These are phyloP conservation scores for Pseudonectria foliicola DNA, from an alignment of 2,329 filamentous ascomycete genomes.

Conservation along the genomic window DNA sequence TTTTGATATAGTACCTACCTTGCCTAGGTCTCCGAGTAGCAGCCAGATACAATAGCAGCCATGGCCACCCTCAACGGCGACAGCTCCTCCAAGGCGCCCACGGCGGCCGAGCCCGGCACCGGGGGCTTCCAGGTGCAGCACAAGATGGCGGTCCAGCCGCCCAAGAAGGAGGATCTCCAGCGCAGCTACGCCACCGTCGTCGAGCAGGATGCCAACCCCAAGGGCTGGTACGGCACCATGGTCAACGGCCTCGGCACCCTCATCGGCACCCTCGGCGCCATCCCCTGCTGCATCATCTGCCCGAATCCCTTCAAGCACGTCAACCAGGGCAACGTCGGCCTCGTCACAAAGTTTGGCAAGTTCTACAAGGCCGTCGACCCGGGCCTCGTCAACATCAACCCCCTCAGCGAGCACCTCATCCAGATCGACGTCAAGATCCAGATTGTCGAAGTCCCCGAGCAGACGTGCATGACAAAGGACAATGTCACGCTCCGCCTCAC, in stretches of 20 bases:
- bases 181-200: slow-evolving; percentile 64
- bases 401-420: slow-evolving; percentile 79
- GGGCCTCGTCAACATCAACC: slow-evolving; percentile 95
- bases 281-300: slow-evolving; percentile 86
- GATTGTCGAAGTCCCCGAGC: slow-evolving; percentile 92
- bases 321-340: slow-evolving; percentile 84
- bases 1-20: no score
- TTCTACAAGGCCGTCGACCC: slow-evolving; percentile 96
- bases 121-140: slow-evolving; percentile 43
- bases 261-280: slow-evolving; percentile 73
- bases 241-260: slow-evolving; percentile 67
- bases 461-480: slow-evolving; percentile 99
- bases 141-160: slow-evolving; percentile 68
- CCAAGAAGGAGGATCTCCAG: slow-evolving; percentile 77
- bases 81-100: slow-evolving; percentile 24
- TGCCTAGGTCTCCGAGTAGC: no score
- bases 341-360: slow-evolving; percentile 90
- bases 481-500: slow-evolving; percentile 92
- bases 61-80: slow-evolving; percentile 20
- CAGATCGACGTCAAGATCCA: slow-evolving; percentile 99
- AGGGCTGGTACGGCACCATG: slow-evolving; percentile 88
- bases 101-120: slow-evolving; percentile 7
- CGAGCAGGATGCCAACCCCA: slow-evolving; percentile 58
- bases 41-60: no score
- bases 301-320: slow-evolving; percentile 96